Evolutionary conservation across 2,329 filamentous ascomycete genomes (phyloP), one percentile per base, ranked within the genome.

Genomic region (Clonostachys rhizophaga): DNA sequence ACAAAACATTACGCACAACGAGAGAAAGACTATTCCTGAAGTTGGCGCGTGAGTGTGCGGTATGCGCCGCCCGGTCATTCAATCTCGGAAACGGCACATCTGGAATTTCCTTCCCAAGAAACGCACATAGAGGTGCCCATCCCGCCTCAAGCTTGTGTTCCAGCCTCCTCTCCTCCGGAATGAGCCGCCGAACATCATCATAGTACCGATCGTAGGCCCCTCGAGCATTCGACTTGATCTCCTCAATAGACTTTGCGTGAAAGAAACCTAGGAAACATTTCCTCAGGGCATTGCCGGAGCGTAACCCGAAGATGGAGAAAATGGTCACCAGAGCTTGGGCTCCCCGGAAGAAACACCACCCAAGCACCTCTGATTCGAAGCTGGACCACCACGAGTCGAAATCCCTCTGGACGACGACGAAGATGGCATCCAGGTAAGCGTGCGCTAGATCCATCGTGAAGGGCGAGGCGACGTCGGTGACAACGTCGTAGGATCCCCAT

Each of bases 41-140:
- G 24, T 30, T 30, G 9, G 24, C 24, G 24, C 24, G 24, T 10
- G 24, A 30, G 24, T 30, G 24, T 10, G 24, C 24, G 3, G 24
- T 30, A 30, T 30, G 24, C 10, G 24, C 40, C 13, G 42, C 33
- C 5, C 9, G 18, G 10, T 42, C 4, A n/a, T 68, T 67, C 1
- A 62, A 51, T 46, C 53, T 52, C 0, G 63, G 64, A 37, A 66
- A 68, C 39, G 54, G 49, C 2, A 50, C 51, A 3, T 56, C 53
- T 0, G 67, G 67, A 13, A 63, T 49, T 2, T 55, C 50, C 40
- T 62, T 64, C 0, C 44, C 65, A 13, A 70, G 44, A 42, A 70
- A 68, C 20, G 55, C 49, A 42, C 66, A 70, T 6, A 70, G 52
- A 3, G 67, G 64, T 18, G 39, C 60, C 65, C 66, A 70, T 1